These are phyloP conservation scores for Penicillium sp. DNA, from an alignment of 2,329 filamentous ascomycete genomes.

Conservation along the genomic window DNA sequence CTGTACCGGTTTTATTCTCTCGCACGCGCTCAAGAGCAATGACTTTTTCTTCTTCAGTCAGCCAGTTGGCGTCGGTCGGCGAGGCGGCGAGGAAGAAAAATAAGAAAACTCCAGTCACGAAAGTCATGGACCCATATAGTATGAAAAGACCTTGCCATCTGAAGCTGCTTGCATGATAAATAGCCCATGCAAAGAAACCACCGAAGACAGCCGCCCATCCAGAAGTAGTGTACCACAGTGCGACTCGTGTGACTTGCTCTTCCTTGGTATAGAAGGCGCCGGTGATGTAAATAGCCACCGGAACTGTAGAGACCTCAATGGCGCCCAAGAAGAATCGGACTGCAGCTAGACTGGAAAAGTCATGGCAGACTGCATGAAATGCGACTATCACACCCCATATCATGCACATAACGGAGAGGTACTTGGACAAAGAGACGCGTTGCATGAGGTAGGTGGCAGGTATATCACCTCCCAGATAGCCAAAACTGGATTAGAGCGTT, in stretches of 20 bases:
- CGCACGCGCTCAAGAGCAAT: slow-evolving; percentile 19
- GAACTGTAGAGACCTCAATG: neutral
- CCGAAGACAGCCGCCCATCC: slow-evolving; percentile 3
- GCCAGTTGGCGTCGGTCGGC: slow-evolving; percentile 19
- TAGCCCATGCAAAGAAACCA: neutral
- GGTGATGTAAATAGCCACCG: neutral
- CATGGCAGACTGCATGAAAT: neutral
- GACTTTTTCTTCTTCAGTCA: slow-evolving; percentile 18
- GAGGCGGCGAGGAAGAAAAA: slow-evolving; percentile 18
- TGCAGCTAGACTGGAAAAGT: neutral
- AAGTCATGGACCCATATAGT: too few species aligned
- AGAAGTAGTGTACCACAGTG: slow-evolving; percentile 14
- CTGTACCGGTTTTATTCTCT: slow-evolving; percentile 17
- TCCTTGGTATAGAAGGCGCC: neutral
- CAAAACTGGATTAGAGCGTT: neutral
- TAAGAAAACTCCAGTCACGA: slow-evolving; percentile 3
- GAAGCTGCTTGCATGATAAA: neutral
- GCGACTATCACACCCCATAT: neutral
- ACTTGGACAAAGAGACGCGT: neutral
- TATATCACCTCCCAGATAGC: neutral
- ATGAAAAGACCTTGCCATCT: neutral
- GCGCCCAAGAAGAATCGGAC: neutral
- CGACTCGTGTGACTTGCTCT: slow-evolving; percentile 14
- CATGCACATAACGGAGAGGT: slow-evolving; percentile 1
- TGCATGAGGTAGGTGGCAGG: neutral